Evolutionary conservation across 345 rosid species (phyloP).

Genomic region (Syzygium oleosum): DNA sequence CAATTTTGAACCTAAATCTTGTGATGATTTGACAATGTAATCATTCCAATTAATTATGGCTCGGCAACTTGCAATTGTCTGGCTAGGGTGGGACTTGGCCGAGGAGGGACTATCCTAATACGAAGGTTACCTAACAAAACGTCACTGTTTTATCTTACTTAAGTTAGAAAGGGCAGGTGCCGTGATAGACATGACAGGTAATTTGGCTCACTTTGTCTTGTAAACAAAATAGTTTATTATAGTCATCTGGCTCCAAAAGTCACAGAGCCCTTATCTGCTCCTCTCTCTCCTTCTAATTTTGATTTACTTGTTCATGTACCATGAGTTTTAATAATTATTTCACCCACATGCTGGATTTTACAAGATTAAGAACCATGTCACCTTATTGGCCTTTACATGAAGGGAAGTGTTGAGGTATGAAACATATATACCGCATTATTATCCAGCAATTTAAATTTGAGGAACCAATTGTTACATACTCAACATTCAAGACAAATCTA

Average conservation of each 20-base stretch:
- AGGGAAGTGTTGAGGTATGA: neutral
- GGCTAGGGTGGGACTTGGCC: neutral
- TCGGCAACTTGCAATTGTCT: neutral
- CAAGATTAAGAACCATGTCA: neutral
- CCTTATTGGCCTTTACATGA: neutral
- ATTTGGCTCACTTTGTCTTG: too few species aligned
- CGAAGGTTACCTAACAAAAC: neutral
- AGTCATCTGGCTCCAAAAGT: neutral
- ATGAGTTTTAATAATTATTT: too few species aligned
- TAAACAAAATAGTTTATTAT: too few species aligned
- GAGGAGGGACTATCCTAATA: neutral
- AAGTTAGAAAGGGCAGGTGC: neutral
- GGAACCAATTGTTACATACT: neutral
- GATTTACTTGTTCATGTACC: neutral
- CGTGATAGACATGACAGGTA: neutral
- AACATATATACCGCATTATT: neutral
- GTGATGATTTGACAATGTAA: too few species aligned
- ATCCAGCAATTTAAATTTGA: neutral
- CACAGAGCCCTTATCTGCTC: neutral
- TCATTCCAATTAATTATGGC: too few species aligned
- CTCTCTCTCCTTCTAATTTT: too few species aligned
- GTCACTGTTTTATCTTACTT: neutral
- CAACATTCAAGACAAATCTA: too few species aligned
- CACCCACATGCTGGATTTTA: neutral
- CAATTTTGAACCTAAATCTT: too few species aligned